phyloP scores from a whole-genome alignment of 2,329 filamentous ascomycete species.

The Allantophomopsis lycopodina region DNA sequence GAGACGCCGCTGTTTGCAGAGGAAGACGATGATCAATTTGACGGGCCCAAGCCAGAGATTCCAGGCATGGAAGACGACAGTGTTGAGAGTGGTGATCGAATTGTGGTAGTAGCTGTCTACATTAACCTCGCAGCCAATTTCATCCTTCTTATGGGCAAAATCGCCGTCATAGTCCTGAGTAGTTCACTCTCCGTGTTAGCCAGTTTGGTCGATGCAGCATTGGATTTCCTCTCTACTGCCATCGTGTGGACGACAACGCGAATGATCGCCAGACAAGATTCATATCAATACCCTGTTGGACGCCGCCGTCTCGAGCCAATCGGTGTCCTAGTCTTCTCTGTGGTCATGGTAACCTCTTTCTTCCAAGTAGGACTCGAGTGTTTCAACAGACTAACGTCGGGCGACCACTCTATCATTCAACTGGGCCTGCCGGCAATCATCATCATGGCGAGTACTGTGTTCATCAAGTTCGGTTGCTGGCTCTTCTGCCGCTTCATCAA shows the following conservation, averaged over 20 bases:
- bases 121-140: slow-evolving; percentile 48
- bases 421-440: slow-evolving; percentile 38
- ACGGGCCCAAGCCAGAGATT: slow-evolving; percentile 38
- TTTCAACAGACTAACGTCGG: slow-evolving; percentile 38
- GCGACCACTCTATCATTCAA: slow-evolving; percentile 29
- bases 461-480: slow-evolving; percentile 46
- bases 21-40: slow-evolving; percentile 29
- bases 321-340: slow-evolving; percentile 47
- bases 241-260: slow-evolving; percentile 48
- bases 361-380: slow-evolving; percentile 46
- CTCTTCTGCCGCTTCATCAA: slow-evolving; percentile 44
- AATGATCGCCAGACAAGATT: slow-evolving; percentile 32
- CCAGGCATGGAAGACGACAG: slow-evolving; percentile 61
- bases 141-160: slow-evolving; percentile 38
- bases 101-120: slow-evolving; percentile 81
- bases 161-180: slow-evolving; percentile 37
- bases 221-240: slow-evolving; percentile 44
- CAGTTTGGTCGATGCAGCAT: slow-evolving; percentile 44
- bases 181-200: slow-evolving; percentile 46
- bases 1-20: slow-evolving; percentile 43
- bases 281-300: slow-evolving; percentile 37
- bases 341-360: slow-evolving; percentile 51
- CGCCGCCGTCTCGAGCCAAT: slow-evolving; percentile 42
- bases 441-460: slow-evolving; percentile 40
- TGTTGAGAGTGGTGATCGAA: slow-evolving; percentile 57